Evolutionary conservation across 2,329 filamentous ascomycete genomes (phyloP).

Genomic region (Corinectria fuckeliana): DNA sequence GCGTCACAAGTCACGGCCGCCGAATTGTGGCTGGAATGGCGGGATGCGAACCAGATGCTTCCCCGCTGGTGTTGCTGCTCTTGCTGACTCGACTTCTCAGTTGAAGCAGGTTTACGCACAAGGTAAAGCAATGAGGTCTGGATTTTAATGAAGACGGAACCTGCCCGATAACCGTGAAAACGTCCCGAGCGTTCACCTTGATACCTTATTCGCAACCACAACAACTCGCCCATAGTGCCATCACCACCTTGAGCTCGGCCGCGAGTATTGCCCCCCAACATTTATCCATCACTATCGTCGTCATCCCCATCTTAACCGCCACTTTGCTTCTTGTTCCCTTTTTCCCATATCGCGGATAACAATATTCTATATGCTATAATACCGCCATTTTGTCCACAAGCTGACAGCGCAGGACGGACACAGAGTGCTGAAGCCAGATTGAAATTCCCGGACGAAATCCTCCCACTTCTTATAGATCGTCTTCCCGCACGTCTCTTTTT

Average conservation of each 20-base stretch:
- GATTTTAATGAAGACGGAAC: not conserved
- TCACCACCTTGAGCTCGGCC: not conserved
- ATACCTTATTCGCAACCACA: not conserved
- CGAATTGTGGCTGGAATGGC: not conserved
- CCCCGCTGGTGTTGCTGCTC: not conserved
- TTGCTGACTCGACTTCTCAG: not conserved
- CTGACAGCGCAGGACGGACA: constrained; percentile 30
- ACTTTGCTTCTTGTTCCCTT: not conserved
- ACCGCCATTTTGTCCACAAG: too few species aligned
- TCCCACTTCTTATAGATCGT: not conserved
- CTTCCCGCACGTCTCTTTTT: not conserved
- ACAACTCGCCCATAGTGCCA: too few species aligned
- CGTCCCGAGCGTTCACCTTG: not conserved
- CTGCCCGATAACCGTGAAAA: not conserved
- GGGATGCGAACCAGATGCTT: constrained; percentile 8
- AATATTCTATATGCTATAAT: too few species aligned
- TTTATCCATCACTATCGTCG: too few species aligned
- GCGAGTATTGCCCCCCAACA: not conserved
- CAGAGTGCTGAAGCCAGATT: too few species aligned
- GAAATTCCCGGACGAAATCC: not conserved
- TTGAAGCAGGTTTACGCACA: not conserved
- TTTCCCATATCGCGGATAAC: too few species aligned
- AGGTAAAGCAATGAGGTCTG: not conserved
- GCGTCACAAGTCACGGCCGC: constrained; percentile 4
- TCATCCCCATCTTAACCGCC: too few species aligned